Base-by-base conservation (phyloP, 1,139 yeast genomes). In the Taphrina sp. region DNA sequence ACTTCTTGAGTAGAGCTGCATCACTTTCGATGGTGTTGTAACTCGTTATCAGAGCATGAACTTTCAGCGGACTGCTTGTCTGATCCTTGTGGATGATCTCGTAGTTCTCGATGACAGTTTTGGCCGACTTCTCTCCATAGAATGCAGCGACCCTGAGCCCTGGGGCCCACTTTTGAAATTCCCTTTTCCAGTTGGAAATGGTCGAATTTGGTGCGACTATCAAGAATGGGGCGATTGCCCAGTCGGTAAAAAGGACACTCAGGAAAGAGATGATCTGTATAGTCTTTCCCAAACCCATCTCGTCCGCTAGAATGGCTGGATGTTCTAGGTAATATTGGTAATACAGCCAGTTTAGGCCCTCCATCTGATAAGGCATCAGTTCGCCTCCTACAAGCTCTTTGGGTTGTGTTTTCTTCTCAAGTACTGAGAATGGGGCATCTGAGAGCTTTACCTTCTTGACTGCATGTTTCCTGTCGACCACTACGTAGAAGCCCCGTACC, bases 231-330 rank as follows among this genome's bases (percentile, higher is more conserved):
- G 62, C 61, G 22, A 57, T 38, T 3, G 49, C 57, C 52, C 61
- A 60, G 24, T 47, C 55, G 26, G 60, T 57, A 35, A 45, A 52
- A 24, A 62, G 24, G 2, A 59, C 59, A 29, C 62, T 56, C 7
- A 56, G 38, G 47, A 64, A 64, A 3, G 97, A 81, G 59, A 92
- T 88, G 0, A 96, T 88, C 69, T 92, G 98, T 59, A 92, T 75
- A 1, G 98, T 92, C 68, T 92, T 92, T 59, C 98, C 98, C 58
- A 92, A 76, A 1, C 98, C 98, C 98, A 92, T 92, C 70, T 92
- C 98, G 71, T 92, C 98, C 7, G 98, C 98, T 59, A 92, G 76
- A 49, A 92, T 90, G 47, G 97, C 97, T 1, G 94, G 59, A 20
- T 60, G 61, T 7, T 36, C 19, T n/a, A 36, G 36, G 38, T 39